Evolutionary conservation across 371 early-diverging fungal species (phyloP), one percentile per base, ranked within the genome.

Genomic region (Parasitella parasitica): DNA sequence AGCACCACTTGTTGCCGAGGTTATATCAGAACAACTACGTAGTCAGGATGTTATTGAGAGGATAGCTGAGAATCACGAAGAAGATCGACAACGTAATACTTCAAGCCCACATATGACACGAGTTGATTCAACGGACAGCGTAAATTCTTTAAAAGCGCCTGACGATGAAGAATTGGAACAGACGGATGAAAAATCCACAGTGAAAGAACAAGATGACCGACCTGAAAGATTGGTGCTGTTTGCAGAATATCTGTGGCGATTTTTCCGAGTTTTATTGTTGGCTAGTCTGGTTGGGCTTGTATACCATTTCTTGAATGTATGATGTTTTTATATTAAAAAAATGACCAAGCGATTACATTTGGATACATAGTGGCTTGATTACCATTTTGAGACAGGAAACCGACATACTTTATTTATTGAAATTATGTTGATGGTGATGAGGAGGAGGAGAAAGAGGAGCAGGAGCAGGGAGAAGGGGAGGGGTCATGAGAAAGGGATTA

Each of bases 1-100:
- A 0, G 80, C 77, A 50, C 76, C 80, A 0, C 54, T 72, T 4
- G 70, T 80, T n/a, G 72, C 73, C 11, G 77, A 73, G 39, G 73
- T 69, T 3, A 75, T 80, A 59, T 71, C 75, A 22, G 80, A 77
- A 26, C 80, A 80, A 52, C 32, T 75, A 9, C 64, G 69, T 9
- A 70, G 76, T 41, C 80, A 80, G 27, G 80, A 80, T 38, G 70
- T 80, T 6, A 80, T 80, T 54, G 80, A 80, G 48, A 54, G 62
- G 15, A 36, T 66, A 18, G 80, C 80, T 22, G 80, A 80, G 41
- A 63, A 63, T 34, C 65, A 69, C 35, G 70, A 72, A 61, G 72
- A 72, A 27, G 60, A 72, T 34, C 57, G 49, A 37, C 35, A 28
- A 20, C 16, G 59, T 26, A 20, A 37, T 3, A 59, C 30, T 13